Evolutionary conservation across 371 early-diverging fungal species (phyloP), one percentile per base, ranked within the genome.

Genomic region (Mucor mucedo): DNA sequence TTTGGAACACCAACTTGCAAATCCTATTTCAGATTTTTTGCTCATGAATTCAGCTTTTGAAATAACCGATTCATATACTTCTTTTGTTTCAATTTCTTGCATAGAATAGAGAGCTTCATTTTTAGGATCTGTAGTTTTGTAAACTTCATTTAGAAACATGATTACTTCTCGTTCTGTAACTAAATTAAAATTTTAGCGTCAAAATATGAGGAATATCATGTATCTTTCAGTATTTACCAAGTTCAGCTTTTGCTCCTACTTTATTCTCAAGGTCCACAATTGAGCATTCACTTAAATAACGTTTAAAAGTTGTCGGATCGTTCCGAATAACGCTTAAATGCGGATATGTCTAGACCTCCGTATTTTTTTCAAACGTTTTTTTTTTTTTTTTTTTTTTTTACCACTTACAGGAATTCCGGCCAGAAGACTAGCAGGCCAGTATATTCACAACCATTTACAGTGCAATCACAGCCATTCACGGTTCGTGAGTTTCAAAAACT

Each of bases 1-100:
- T 45, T 58, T 64, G 7, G 59, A 65, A 41, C 65, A 65, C 59
- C 65, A 65, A 65, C 30, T 60, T 65, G 60, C 66, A 65, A 65
- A 65, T 50, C 27, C 55, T 59, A 49, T 54, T 49, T 59, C 66
- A 59, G 60, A 65, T 27, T 59, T 65, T 44, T 59, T 55, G 55
- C 40, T 58, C 65, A 65, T 65, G 57, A 21, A 63, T 58, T 54
- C 59, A 38, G 58, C 9, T 65, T 54, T 65, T 21, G 58, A 53
- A 55, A 60, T 65, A 54, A 65, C 65, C 40, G 59, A 65, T 14
- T 65, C 55, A 47, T 65, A 65, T 10, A 65, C 27, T 53, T 65
- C 65, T 65, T 65, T 65, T 39, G 16, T 65, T 28, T 47, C 55
- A 65, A 65, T 40, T 65, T 65, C 58, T 63, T 55, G 63, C 38